Base-by-base conservation (phyloP, 768 basidiomycete genomes). In the Pleurotus tuber-regium region DNA sequence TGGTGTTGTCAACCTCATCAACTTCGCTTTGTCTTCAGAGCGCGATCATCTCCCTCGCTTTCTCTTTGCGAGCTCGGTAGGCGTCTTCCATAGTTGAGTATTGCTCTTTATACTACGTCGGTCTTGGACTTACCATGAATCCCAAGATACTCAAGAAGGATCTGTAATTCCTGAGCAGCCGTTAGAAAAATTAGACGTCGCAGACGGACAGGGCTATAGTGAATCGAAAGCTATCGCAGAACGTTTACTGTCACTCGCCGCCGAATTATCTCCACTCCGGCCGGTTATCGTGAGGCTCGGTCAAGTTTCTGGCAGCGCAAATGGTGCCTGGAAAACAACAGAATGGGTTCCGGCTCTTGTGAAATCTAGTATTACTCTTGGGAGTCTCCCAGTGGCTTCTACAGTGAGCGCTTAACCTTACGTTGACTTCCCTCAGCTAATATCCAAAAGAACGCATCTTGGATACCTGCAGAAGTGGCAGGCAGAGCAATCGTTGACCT, bases 261-360 rank as follows among this genome's bases (percentile, higher is more conserved):
- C 4, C 2, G n/a, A 7, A 5, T 33, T 4, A n/a, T 26, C 9
- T 2, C 29, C 14, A 23, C 25, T 5, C 62, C 61, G 0, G 63
- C 68, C 0, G 69, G 70, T 2, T 61, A 36, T 48, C 28, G n/a
- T 79, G 24, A 65, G 80, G 2, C 70, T 78, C 8, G 79, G 77
- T 0, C 79, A 81, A 51, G 60, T 79, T 5, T 64, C 63, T 23
- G 77, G 77, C 12, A 73, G 73, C 19, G 60, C 59, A 1, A 65
- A 64, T 7, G 77, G 77, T 16, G 68, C 69, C 0, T 79, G 78
- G 77, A 67, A 66, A 2, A 63, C 66, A 2, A 69, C 62, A 0
- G 75, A 79, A 41, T 80, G 78, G 79, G 57, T 79, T 24, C 76
- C 78, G 12, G 65, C 69, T 30, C 59, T 79, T 3, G 64, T 74